Percentiles rank a stretch among this genome's conserved stretches.
Evolutionary conservation across 352 stramenopile species (phyloP).

Genomic region (Pythium insidiosum): DNA sequence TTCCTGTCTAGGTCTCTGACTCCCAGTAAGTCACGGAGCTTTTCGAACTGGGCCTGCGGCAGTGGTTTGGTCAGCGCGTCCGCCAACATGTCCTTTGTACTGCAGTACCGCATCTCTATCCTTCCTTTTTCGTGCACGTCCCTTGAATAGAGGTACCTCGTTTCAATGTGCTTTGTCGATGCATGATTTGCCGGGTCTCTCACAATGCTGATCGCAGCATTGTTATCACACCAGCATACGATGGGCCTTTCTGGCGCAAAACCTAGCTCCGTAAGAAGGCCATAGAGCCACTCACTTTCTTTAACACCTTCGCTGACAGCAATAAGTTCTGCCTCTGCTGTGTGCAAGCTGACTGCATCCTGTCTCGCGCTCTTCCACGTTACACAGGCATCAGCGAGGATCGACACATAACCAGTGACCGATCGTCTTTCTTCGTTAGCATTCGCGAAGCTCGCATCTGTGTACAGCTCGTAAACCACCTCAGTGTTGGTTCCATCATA

Average conservation of each 20-base stretch:
- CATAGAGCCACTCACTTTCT: slow-evolving; percentile 2
- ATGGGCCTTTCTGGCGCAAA: slow-evolving; percentile 1
- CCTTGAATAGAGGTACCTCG: background rate
- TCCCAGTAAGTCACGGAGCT: background rate
- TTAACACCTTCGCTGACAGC: slow-evolving; percentile 8
- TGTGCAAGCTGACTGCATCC: slow-evolving; percentile 5
- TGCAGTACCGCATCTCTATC: slow-evolving; percentile 2
- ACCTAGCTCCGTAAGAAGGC: slow-evolving; percentile 1
- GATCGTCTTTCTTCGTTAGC: slow-evolving; percentile 4
- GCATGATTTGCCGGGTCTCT: slow-evolving; percentile 2
- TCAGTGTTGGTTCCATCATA: background rate
- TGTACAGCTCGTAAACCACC: background rate
- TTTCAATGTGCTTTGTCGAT: slow-evolving; percentile 6
- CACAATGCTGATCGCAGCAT: slow-evolving; percentile 2
- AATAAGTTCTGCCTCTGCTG: slow-evolving; percentile 6
- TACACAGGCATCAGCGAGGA: slow-evolving; percentile 5
- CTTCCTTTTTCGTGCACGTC: slow-evolving; percentile 1
- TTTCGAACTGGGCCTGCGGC: slow-evolving; percentile 2
- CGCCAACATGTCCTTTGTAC: slow-evolving; percentile 4
- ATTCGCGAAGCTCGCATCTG: slow-evolving; percentile 2
- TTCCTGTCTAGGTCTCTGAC: background rate
- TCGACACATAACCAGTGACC: slow-evolving; percentile 1
- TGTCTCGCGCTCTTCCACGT: slow-evolving; percentile 3
- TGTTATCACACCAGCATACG: slow-evolving; percentile 5
- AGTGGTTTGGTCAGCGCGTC: slow-evolving; percentile 3